These are phyloP conservation scores for Aspergillus sp. DNA, from an alignment of 2,329 filamentous ascomycete species.

Conservation along the genomic window DNA sequence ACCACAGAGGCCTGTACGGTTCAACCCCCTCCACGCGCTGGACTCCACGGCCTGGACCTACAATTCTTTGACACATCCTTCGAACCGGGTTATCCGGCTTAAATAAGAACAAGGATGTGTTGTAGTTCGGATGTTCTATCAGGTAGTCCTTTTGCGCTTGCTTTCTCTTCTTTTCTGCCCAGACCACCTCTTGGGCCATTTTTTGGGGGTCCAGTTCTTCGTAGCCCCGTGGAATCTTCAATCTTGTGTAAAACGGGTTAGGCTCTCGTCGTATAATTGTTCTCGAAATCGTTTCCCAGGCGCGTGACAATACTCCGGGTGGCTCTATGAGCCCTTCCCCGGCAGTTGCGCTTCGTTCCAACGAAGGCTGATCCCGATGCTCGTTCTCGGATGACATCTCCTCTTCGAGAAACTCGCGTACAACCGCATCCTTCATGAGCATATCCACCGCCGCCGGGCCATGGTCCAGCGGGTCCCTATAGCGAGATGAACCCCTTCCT, in stretches of 20 bases:
- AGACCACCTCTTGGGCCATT: conserved; percentile 88
- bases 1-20: conserved; percentile 88
- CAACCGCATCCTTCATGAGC: conserved; percentile 93
- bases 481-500: conserved; percentile 60
- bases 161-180: conserved; percentile 77
- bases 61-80: conserved; percentile 80
- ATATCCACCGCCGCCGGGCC: conserved; percentile 91
- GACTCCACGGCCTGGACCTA: conserved; percentile 83
- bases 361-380: conserved; percentile 29
- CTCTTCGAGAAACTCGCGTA: conserved; percentile 90
- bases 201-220: conserved; percentile 79
- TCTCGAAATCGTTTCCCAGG: conserved; percentile 62
- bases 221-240: conserved; percentile 68
- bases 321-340: conserved; percentile 48
- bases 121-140: conserved; percentile 82
- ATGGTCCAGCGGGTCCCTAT: conserved; percentile 82
- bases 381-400: conserved; percentile 34
- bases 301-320: conserved; percentile 58
- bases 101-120: conserved; percentile 88
- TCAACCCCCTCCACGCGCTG: conserved; percentile 87
- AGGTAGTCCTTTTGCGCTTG: conserved; percentile 90
- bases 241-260: conserved; percentile 90
- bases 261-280: conserved; percentile 68
- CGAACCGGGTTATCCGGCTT: conserved; percentile 74
- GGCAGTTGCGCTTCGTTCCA: conserved; percentile 22